These are phyloP conservation scores for Dipodascus albidus DNA, from an alignment of 805 yeast species.

Conservation along the genomic window DNA sequence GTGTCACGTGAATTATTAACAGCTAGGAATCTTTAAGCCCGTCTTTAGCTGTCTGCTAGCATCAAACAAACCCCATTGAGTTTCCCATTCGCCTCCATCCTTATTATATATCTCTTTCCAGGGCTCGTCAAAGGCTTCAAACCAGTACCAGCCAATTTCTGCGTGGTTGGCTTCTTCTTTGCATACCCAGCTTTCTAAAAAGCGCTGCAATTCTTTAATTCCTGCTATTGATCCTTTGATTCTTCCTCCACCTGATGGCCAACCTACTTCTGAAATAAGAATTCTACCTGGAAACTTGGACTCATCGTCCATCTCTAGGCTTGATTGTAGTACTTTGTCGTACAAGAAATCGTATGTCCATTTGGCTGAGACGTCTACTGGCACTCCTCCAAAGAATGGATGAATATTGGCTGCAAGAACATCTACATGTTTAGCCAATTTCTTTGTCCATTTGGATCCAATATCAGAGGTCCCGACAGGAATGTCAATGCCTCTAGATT, in stretches of 20 bases:
- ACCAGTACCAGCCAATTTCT: constrained; percentile 41
- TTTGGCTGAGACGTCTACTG: constrained; percentile 33
- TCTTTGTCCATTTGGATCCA: constrained; percentile 34
- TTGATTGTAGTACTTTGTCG: constrained; percentile 26
- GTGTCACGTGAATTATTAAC: background rate
- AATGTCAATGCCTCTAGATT: constrained; percentile 27
- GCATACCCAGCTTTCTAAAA: constrained; percentile 44
- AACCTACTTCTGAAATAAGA: constrained; percentile 53
- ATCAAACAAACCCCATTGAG: constrained; percentile 60
- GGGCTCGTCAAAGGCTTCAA: constrained; percentile 65
- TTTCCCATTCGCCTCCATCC: constrained; percentile 44
- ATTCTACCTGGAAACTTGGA: constrained; percentile 19
- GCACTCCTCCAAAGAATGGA: constrained; percentile 55
- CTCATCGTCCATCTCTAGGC: background rate
- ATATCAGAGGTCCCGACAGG: constrained; percentile 56
- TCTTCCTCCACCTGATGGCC: constrained; percentile 58
- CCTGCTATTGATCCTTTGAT: constrained; percentile 39
- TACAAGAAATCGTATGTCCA: constrained; percentile 44
- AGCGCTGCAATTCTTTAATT: constrained; percentile 31
- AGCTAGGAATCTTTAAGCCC: constrained; percentile 19
- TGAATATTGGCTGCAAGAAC: constrained; percentile 52
- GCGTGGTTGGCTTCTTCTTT: constrained; percentile 17
- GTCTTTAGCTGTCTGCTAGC: constrained; percentile 36
- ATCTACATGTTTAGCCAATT: constrained; percentile 36
- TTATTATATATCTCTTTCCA: constrained; percentile 49